phyloP scores from a whole-genome alignment of 2,329 filamentous ascomycete genomes.

The Alternaria sp. region DNA sequence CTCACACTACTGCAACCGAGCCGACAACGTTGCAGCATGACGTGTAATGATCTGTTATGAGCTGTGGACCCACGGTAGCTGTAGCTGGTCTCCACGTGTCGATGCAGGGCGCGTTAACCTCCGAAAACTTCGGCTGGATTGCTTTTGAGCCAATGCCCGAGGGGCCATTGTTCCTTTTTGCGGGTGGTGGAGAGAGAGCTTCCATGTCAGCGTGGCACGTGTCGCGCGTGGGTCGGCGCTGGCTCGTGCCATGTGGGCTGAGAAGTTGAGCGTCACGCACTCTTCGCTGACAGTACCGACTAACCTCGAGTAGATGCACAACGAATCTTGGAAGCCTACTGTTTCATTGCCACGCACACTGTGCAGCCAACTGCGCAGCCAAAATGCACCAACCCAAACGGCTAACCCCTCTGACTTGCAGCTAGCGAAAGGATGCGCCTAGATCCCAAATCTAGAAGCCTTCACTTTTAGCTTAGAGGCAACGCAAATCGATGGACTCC shows the following conservation, averaged over 20 bases:
- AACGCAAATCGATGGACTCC: conserved; percentile 4
- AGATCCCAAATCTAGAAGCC: conserved; percentile 4
- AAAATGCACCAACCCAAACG: neutral
- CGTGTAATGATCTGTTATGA: conserved; percentile 6
- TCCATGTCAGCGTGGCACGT: conserved; percentile 1
- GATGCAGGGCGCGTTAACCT: conserved; percentile 15
- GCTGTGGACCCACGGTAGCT: conserved; percentile 4
- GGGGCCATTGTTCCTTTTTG: conserved; percentile 4
- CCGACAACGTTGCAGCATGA: conserved; percentile 15
- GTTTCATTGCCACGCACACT: neutral
- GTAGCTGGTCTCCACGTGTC: conserved; percentile 7
- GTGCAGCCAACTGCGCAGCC: neutral
- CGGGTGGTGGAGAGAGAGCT: conserved; percentile 3
- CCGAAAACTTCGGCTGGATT: neutral
- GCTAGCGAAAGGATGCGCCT: conserved; percentile 5
- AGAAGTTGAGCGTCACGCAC: conserved; percentile 6
- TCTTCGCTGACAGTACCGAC: neutral
- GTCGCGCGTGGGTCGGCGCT: conserved; percentile 4
- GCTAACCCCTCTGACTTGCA: conserved; percentile 2
- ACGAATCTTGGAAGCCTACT: conserved; percentile 5
- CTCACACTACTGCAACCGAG: conserved; percentile 16
- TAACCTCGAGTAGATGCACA: conserved; percentile 2
- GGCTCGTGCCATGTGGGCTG: conserved; percentile 5
- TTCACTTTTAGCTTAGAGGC: neutral
- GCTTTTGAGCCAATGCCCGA: conserved; percentile 9